Evolutionary conservation across 192 early-diverging fungal species (phyloP), one percentile per base, ranked within the genome.

Genomic region (Umbelopsis vinacea): DNA sequence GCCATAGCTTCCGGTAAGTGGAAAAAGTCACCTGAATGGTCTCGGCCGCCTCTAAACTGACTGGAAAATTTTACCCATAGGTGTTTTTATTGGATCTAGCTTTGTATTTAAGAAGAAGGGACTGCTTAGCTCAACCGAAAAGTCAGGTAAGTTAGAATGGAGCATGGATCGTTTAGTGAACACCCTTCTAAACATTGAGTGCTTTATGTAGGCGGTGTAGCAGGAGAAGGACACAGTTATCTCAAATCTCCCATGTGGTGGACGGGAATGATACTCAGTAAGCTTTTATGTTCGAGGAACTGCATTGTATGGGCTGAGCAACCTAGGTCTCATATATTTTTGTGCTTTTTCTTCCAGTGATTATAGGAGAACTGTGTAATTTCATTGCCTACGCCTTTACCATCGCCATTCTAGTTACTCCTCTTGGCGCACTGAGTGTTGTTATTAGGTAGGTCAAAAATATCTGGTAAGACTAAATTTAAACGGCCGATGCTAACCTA

Each of bases 51-150:
- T 21, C 19, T 54, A 52, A 24, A 71, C 22, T 22, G 21, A 57
- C 52, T 26, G 3, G 19, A 15, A 15, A n/a, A 21, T 47, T 9
- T 43, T 33, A 46, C 47, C 87, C 57, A 91, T 88, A 79, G 92
- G 94, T 53, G 60, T 91, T 33, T 91, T 97, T 70, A 98, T 97
- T 76, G 97, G 96, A 19, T 90, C 90, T 29, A 95, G 93, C 72
- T 97, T 97, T 82, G 91, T 99, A 38, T 85, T 99, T 71, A 97
- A 96, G 75, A 99, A 99, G 81, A 95, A 93, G 71, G 97, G 95
- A 14, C 84, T 99, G 21, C 81, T 96, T 69, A 91, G 96, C 70
- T 88, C 91, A 6, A 85, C 84, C 24, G 87, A 87, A 52, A 78
- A 83, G 63, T 84, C 85, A 63, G 86, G 79, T 76, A 76, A 68